These are phyloP conservation scores for Firmiana major DNA, from an alignment of 345 rosid genomes.

Conservation along the genomic window DNA sequence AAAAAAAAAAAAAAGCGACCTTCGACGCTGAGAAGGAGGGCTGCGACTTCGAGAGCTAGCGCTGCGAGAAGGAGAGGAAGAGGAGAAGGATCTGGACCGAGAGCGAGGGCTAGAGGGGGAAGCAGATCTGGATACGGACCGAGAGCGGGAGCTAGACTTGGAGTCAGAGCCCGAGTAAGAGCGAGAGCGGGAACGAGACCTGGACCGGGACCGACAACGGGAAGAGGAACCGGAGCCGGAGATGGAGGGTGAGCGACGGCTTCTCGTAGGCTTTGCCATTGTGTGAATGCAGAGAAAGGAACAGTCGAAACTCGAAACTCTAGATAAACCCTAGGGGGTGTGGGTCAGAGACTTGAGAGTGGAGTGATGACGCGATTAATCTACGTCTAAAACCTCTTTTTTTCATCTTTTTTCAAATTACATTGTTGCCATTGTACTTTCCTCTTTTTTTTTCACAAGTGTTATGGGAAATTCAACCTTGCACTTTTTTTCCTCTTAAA, in stretches of 20 bases:
- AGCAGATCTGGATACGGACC: constrained; percentile 29
- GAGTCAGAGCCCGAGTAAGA: constrained; percentile 44
- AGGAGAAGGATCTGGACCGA: constrained; percentile 51
- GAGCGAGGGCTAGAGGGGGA: constrained; percentile 35
- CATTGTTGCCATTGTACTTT: no score
- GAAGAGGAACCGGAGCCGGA: constrained; percentile 55
- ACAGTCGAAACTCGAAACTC: constrained; percentile 31
- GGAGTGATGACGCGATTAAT: no score
- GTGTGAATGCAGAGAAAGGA: not conserved
- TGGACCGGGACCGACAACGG: constrained; percentile 33
- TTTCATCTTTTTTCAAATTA: no score
- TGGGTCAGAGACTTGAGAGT: not conserved
- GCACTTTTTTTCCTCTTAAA: no score
- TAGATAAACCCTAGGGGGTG: constrained; percentile 42
- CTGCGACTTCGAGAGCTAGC: constrained; percentile 54
- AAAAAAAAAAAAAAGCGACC: constrained; percentile 17
- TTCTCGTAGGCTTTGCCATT: constrained; percentile 79
- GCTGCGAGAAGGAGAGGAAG: constrained; percentile 65
- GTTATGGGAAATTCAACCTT: no score
- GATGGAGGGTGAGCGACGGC: constrained; percentile 56
- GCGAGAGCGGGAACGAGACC: constrained; percentile 29
- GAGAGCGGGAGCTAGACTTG: constrained; percentile 36
- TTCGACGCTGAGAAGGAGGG: constrained; percentile 46
- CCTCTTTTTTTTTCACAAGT: no score
- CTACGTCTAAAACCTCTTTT: no score